Evolutionary conservation across 2,329 filamentous ascomycete species (phyloP), one percentile per base, ranked within the genome.

Genomic region (Ophiocordyceps camponoti-saundersi): DNA sequence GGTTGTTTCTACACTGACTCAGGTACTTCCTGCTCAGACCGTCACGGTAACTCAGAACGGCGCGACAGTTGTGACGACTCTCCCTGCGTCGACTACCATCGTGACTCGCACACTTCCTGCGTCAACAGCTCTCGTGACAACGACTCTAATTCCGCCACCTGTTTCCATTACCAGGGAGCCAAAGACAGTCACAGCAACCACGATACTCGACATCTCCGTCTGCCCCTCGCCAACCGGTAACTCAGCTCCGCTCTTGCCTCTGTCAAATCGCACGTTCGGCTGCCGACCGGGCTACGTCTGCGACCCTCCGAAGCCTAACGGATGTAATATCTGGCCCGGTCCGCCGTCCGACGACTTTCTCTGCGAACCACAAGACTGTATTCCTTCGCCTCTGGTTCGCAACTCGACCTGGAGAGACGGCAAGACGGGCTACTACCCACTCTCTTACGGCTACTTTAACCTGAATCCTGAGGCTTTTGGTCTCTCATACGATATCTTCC

Each of bases 381-480:
- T 70, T 1, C 52, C 53, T 3, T 57, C 73, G 11, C 72, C 69
- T 0, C 48, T 55, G 0, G 57, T 62, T 50, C 53, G 55, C 1
- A 52, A 52, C 1, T 57, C 67, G 0, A 55, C 54, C 0, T 79
- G 74, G 75, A 53, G 59, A 0, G 53, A 58, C 1, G 66, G 68
- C 47, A 48, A 64, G 42, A 75, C 71, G 0, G 51, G 61, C 16
- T 77, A 73, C 55, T 79, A 71, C 51, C 71, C 71, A 2, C 66
- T 71, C 1, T 52, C 55, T 3, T 51, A 52, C 13, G 75, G 71
- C 3, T 84, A 82, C 57, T 85, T 79, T 62, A 72, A 83, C 49
- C 67, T 85, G n/a, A 66, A 79, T 47, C 65, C 81, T 0, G 58
- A 65, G 1, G 68, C 68, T 0, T 85, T 85, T 48, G 80, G 79